A percentile compares a stretch with the other conserved stretches of the same genome.
Conservation (phyloP, 1,139 yeast genomes). For the Pichia sp. region DNA sequence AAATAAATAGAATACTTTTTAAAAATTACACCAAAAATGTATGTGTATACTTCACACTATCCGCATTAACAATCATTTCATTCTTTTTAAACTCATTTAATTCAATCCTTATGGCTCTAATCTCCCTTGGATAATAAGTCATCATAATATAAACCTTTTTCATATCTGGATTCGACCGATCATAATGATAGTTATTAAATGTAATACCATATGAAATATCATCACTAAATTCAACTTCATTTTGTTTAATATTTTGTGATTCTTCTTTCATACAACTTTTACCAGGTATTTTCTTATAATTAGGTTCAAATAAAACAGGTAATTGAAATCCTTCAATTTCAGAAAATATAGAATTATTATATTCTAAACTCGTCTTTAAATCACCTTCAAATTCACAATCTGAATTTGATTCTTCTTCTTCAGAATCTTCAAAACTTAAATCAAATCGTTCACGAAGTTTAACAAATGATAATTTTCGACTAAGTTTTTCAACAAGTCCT, state of each 20-base stretch:
- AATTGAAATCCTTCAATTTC: no score
- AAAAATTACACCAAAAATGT: conserved; percentile 37
- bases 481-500: background rate
- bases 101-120: conserved; percentile 45
- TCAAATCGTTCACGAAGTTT: conserved; percentile 6
- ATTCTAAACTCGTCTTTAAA: background rate
- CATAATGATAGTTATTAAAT: conserved; percentile 42
- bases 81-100: conserved; percentile 43
- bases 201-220: conserved; percentile 43
- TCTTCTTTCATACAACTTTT: conserved; percentile 11
- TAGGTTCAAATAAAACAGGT: conserved; percentile 2
- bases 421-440: conserved; percentile 5
- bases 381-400: background rate
- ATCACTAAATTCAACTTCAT: conserved; percentile 38
- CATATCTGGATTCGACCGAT: conserved; percentile 38
- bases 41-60: conserved; percentile 47
- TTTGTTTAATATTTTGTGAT: conserved; percentile 25
- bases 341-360: no score
- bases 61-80: conserved; percentile 52
- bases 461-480: conserved; percentile 5
- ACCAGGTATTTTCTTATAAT: background rate
- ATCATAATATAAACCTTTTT: conserved; percentile 48
- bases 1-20: background rate
- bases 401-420: no score
- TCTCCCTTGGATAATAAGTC: conserved; percentile 41